Conservation (phyloP, 306 rosid genomes). For the Canavalia ensiformis region DNA sequence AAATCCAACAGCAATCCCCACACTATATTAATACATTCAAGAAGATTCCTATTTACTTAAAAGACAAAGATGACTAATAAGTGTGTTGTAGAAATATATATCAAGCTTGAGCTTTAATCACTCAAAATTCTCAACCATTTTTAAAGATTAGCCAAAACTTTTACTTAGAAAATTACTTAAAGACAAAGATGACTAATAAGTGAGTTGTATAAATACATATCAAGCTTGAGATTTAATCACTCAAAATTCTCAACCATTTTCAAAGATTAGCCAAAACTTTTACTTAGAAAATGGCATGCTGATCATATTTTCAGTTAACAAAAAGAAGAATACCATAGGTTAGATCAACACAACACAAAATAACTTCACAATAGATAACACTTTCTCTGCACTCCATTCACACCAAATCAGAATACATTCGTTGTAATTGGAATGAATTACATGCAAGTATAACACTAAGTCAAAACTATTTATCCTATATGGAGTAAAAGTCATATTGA, state of each 20-base stretch:
- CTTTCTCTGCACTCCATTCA: conserved; percentile 10
- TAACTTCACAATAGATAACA: background rate
- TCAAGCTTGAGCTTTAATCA: background rate
- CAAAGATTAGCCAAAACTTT: background rate
- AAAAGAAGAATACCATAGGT: background rate
- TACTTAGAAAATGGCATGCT: background rate
- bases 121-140: background rate
- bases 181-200: background rate
- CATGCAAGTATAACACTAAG: too few species aligned
- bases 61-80: background rate
- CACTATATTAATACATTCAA: background rate
- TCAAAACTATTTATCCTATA: background rate
- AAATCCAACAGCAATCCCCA: background rate
- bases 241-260: background rate
- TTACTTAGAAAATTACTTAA: background rate
- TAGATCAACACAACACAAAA: background rate
- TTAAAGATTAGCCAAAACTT: background rate
- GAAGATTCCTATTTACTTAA: background rate
- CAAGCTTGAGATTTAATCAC: background rate
- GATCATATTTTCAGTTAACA: background rate
- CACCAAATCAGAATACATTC: background rate
- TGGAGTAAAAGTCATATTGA: background rate
- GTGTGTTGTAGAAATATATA: background rate
- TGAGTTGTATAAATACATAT: background rate
- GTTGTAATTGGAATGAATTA: background rate